Evolutionary conservation across 2,329 filamentous ascomycete genomes (phyloP).

Genomic region (Colletotrichum tabaci): DNA sequence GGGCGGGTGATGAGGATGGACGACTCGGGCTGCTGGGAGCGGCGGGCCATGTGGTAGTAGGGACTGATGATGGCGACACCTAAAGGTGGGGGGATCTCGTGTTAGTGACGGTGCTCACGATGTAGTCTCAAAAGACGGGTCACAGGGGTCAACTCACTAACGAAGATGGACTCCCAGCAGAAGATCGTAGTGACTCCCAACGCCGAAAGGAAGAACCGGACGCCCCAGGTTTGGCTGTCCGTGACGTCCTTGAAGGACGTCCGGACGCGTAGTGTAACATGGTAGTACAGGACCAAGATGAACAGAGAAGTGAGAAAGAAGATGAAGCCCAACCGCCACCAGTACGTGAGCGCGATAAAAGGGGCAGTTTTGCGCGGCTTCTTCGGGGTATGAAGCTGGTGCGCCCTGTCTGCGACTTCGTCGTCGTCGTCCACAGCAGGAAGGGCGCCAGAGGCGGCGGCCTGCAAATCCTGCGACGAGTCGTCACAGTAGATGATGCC

Average conservation of each 20-base stretch:
- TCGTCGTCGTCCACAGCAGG: conserved; percentile 8
- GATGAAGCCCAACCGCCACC: conserved; percentile 52
- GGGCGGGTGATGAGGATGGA: conserved; percentile 59
- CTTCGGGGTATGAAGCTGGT: background rate
- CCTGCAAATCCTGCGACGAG: conserved; percentile 43
- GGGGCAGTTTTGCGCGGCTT: conserved; percentile 44
- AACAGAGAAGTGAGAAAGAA: conserved; percentile 53
- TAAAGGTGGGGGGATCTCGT: conserved; percentile 43
- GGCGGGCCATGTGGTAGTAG: conserved; percentile 57
- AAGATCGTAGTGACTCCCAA: conserved; percentile 59
- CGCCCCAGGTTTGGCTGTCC: conserved; percentile 58
- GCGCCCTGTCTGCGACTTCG: background rate
- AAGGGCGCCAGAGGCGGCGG: conserved; percentile 22
- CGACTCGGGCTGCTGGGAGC: conserved; percentile 52
- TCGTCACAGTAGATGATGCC: conserved; percentile 51
- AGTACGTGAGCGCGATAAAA: conserved; percentile 54
- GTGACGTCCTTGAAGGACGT: conserved; percentile 52
- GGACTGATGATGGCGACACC: conserved; percentile 63
- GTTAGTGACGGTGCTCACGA: background rate
- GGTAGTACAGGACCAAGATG: conserved; percentile 58
- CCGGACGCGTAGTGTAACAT: conserved; percentile 46
- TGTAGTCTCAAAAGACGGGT: background rate
- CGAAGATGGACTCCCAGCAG: conserved; percentile 58
- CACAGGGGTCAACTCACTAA: conserved; percentile 47
- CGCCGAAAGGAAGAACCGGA: conserved; percentile 59